A percentile compares a stretch with the other conserved stretches of the same genome.
Evolutionary conservation across 305 asterid genomes (phyloP).

Genomic region (Fraxinus dipetala): DNA sequence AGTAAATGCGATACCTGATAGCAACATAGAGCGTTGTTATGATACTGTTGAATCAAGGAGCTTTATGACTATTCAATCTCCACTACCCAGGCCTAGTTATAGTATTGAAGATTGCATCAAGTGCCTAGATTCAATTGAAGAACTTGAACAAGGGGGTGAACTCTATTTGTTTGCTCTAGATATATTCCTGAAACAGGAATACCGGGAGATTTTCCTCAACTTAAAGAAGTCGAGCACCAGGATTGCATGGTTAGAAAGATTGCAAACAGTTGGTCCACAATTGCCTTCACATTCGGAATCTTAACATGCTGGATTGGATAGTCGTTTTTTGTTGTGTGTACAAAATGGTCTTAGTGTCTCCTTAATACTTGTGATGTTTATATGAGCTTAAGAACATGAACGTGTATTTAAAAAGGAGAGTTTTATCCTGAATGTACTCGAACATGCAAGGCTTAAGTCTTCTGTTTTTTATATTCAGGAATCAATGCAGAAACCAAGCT

Average conservation of each 20-base stretch:
- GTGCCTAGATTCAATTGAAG: slow-evolving; percentile 31
- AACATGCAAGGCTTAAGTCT: background rate
- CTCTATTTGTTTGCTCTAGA: slow-evolving; percentile 33
- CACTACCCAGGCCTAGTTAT: slow-evolving; percentile 23
- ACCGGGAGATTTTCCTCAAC: slow-evolving; percentile 38
- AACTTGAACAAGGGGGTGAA: slow-evolving; percentile 35
- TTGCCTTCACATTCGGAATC: slow-evolving; percentile 20
- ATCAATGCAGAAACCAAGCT: background rate
- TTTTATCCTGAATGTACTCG: background rate
- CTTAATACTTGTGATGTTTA: background rate
- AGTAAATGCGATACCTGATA: slow-evolving; percentile 16
- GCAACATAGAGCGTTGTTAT: slow-evolving; percentile 19
- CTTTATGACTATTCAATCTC: slow-evolving; percentile 28
- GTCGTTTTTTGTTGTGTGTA: background rate
- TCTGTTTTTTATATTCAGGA: background rate
- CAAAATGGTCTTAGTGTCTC: background rate
- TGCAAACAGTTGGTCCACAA: slow-evolving; percentile 28
- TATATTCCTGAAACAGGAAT: slow-evolving; percentile 35
- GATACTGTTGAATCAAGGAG: slow-evolving; percentile 37
- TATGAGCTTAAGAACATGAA: background rate
- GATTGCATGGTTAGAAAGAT: slow-evolving; percentile 36
- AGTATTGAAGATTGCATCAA: slow-evolving; percentile 39
- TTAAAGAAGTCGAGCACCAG: slow-evolving; percentile 33
- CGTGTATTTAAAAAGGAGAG: background rate
- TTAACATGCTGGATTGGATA: background rate